Conservation (phyloP, 495 filamentous ascomycete genomes). For the Penicillium arizonense region DNA sequence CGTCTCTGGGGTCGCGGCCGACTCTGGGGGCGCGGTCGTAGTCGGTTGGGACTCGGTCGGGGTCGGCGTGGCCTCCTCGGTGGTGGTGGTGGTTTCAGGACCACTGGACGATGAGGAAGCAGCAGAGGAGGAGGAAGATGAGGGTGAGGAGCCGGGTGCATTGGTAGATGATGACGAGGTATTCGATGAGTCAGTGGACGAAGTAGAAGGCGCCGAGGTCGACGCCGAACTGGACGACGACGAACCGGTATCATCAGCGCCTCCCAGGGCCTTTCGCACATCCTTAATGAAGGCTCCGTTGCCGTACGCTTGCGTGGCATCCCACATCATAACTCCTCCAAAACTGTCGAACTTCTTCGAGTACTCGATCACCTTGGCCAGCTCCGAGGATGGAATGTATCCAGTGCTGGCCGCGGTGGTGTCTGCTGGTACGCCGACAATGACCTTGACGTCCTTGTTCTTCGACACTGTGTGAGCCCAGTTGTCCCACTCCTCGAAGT, state of each 20-base stretch:
- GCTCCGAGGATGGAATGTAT: slow-evolving; percentile 46
- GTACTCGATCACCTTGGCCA: slow-evolving; percentile 50
- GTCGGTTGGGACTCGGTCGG: too few relatives aligned
- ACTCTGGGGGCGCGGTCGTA: too few relatives aligned
- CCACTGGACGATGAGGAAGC: slow-evolving; percentile 27
- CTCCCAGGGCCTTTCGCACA: slow-evolving; percentile 29
- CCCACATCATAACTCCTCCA: slow-evolving; percentile 74
- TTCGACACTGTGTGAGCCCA: slow-evolving; percentile 62
- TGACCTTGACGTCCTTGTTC: slow-evolving; percentile 63
- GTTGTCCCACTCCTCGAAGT: slow-evolving; percentile 68
- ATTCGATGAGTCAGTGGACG: slow-evolving; percentile 31
- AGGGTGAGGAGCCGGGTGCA: slow-evolving; percentile 27
- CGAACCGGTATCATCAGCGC: slow-evolving; percentile 29
- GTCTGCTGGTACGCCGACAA: slow-evolving; percentile 65
- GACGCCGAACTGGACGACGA: slow-evolving; percentile 31
- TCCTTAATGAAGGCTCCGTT: slow-evolving; percentile 57
- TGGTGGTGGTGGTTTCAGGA: too few relatives aligned
- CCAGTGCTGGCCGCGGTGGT: slow-evolving; percentile 56
- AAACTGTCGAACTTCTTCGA: slow-evolving; percentile 56
- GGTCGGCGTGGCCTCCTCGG: too few relatives aligned
- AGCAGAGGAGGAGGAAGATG: slow-evolving; percentile 30
- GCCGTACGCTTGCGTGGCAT: slow-evolving; percentile 58
- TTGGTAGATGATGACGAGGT: slow-evolving; percentile 25
- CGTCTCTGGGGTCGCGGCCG: not conserved
- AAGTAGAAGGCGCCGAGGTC: slow-evolving; percentile 26